Evolutionary conservation across 208 protist genomes (phyloP).

Genomic region (Trypanosoma lewisi): DNA sequence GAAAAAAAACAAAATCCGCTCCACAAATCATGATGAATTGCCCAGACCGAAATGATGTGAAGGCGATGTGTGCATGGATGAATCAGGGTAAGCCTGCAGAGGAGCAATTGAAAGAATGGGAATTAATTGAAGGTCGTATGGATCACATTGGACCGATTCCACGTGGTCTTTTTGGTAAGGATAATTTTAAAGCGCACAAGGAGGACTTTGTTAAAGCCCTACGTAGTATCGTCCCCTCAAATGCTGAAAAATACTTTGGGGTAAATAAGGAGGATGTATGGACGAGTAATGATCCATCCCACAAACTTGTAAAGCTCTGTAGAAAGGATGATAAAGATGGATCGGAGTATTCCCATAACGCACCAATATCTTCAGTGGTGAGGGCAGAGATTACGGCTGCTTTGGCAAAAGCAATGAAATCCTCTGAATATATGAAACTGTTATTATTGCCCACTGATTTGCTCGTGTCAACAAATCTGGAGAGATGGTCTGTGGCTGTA

Average conservation of each 20-base stretch:
- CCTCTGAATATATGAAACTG: too few relatives aligned
- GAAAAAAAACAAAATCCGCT: neutral
- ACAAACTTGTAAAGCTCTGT: slow-evolving; percentile 5
- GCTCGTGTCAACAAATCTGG: too few relatives aligned
- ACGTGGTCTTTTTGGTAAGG: neutral
- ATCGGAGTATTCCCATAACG: too few relatives aligned
- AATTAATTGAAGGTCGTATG: neutral
- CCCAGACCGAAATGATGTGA: neutral
- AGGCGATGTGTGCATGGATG: slow-evolving; percentile 5
- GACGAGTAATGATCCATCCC: neutral
- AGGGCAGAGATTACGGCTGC: too few relatives aligned
- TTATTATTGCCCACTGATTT: too few relatives aligned
- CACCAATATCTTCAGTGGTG: too few relatives aligned
- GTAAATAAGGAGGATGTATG: neutral
- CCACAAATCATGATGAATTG: neutral
- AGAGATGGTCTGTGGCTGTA: too few relatives aligned
- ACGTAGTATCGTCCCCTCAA: neutral
- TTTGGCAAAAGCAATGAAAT: too few relatives aligned
- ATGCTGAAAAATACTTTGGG: neutral
- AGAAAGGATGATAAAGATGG: too few relatives aligned
- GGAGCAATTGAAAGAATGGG: neutral
- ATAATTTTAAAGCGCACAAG: neutral
- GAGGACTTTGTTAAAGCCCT: neutral
- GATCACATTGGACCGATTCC: neutral
- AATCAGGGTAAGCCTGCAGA: neutral